Evolutionary conservation across 176 grass and related monocot species (phyloP).

Genomic region (Saccharum spontaneum): DNA sequence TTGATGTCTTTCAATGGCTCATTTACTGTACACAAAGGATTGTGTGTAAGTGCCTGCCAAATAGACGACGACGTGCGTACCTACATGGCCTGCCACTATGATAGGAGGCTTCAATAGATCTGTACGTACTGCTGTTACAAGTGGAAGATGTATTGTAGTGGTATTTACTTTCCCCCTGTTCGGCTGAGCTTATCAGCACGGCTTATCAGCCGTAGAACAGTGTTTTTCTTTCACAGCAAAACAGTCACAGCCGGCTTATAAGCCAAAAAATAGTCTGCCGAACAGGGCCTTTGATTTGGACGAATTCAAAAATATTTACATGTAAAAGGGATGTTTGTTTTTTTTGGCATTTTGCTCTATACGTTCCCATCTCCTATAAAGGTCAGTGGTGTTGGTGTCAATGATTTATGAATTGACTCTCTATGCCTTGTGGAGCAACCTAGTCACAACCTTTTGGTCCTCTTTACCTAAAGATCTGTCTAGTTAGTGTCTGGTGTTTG

Average conservation of each 20-base stretch:
- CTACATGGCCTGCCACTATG: constrained; percentile 14
- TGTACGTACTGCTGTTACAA: constrained; percentile 8
- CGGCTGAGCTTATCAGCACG: no score
- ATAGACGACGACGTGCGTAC: constrained; percentile 15
- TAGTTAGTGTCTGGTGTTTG: constrained; percentile 13
- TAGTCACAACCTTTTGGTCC: constrained; percentile 24
- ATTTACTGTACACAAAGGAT: constrained; percentile 36
- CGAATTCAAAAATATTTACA: not conserved
- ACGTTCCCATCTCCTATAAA: constrained; percentile 17
- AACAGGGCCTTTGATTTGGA: no score
- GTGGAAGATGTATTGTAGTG: not conserved
- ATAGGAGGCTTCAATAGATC: constrained; percentile 27
- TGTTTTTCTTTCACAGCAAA: no score
- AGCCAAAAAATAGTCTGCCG: no score
- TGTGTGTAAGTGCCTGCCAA: constrained; percentile 30
- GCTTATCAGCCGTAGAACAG: no score
- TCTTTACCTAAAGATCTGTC: constrained; percentile 33
- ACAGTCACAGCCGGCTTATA: no score
- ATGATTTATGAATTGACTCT: constrained; percentile 58
- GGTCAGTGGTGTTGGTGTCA: constrained; percentile 37
- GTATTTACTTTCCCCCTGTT: not conserved
- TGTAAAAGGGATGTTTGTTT: not conserved
- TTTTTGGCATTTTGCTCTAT: constrained; percentile 50
- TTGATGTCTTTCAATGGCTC: constrained; percentile 66
- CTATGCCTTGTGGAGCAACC: constrained; percentile 40